These are phyloP conservation scores for Aspergillus cejpii DNA, from an alignment of 2,329 filamentous ascomycete genomes.

Conservation along the genomic window DNA sequence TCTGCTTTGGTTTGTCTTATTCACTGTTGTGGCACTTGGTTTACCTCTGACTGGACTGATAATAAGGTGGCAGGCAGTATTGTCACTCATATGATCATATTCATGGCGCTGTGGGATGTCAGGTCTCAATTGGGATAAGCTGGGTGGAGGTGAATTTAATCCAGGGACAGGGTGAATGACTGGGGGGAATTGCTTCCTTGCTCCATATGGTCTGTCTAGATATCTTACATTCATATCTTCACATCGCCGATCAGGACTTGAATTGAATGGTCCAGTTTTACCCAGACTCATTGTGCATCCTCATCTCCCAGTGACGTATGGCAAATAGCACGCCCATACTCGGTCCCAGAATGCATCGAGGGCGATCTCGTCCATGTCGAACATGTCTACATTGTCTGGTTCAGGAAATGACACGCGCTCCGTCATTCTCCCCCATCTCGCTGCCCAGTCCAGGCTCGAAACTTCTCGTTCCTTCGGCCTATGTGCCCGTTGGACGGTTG, in stretches of 20 bases:
- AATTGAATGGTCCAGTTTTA: neutral
- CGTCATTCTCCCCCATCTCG: conserved; percentile 1
- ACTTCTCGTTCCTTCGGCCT: neutral
- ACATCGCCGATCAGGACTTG: too few relatives aligned
- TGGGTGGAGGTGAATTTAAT: too few relatives aligned
- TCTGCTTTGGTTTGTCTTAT: too few relatives aligned
- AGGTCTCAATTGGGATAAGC: too few relatives aligned
- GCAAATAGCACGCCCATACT: conserved; percentile 1
- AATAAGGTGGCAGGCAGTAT: too few relatives aligned
- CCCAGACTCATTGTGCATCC: neutral
- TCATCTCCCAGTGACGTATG: neutral
- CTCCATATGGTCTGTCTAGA: too few relatives aligned
- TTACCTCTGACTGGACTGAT: too few relatives aligned
- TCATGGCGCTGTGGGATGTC: too few relatives aligned
- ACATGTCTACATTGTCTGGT: conserved; percentile 5
- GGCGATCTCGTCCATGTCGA: conserved; percentile 9
- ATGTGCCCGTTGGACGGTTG: neutral
- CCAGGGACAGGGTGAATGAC: too few relatives aligned
- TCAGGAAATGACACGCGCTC: conserved; percentile 5
- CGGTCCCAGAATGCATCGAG: conserved; percentile 7
- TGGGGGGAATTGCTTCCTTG: neutral
- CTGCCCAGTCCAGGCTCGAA: conserved; percentile 1
- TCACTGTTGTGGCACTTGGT: too few relatives aligned
- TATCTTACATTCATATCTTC: neutral
- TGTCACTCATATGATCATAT: too few relatives aligned